Conservation (phyloP, 1,284 basidiomycete genomes). For the Heterobasidion parviporum region DNA sequence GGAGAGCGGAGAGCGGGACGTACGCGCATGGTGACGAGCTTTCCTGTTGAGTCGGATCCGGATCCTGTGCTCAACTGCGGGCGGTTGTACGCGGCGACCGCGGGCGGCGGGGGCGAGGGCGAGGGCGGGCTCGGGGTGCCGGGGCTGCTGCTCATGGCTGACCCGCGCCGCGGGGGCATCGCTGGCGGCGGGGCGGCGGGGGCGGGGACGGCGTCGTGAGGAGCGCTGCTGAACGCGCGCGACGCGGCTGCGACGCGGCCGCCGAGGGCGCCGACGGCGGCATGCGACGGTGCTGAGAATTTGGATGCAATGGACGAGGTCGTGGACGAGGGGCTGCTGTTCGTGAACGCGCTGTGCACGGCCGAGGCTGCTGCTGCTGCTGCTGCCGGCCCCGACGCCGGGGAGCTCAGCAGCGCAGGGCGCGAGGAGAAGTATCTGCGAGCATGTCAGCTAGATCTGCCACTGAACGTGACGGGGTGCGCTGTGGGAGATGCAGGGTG, state of each 20-base stretch:
- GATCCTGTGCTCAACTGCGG: not conserved
- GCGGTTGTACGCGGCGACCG: not conserved
- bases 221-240: conserved; percentile 7
- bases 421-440: conserved; percentile 69
- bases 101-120: not conserved
- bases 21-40: conserved; percentile 10
- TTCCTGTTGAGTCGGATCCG: not conserved
- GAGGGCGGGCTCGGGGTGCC: not conserved
- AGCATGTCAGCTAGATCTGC: not conserved
- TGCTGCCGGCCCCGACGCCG: not conserved
- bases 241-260: conserved; percentile 10
- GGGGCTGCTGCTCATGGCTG: not conserved
- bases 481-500: not conserved
- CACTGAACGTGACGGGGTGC: not conserved
- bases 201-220: not conserved
- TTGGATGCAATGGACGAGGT: not conserved
- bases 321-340: conserved; percentile 16
- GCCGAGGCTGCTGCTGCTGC: conserved; percentile 31
- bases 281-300: not conserved
- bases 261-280: not conserved
- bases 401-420: conserved; percentile 44
- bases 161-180: not conserved
- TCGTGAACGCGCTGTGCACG: conserved; percentile 38
- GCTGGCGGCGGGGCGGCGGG: not conserved
- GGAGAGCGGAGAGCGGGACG: conserved; percentile 20